These are phyloP conservation scores for Colletotrichum aenigma DNA, from an alignment of 2,329 filamentous ascomycete species.

Conservation along the genomic window DNA sequence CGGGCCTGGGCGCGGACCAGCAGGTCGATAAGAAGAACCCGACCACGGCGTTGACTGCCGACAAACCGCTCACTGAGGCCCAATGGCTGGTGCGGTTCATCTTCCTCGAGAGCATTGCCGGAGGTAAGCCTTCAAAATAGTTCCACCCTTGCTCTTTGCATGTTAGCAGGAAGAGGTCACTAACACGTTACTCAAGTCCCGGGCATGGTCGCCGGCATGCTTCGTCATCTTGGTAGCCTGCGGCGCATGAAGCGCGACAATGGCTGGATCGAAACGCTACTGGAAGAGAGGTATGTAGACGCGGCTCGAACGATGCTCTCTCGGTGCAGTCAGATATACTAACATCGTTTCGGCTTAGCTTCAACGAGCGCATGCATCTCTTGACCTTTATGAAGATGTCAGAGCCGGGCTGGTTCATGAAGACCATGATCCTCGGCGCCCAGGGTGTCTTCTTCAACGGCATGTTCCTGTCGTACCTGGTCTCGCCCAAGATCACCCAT, in stretches of 20 bases:
- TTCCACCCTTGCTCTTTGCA: not conserved
- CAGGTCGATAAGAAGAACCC: conserved; percentile 63
- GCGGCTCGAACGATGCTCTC: conserved; percentile 70
- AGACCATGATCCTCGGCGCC: conserved; percentile 85
- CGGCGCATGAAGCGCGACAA: conserved; percentile 90
- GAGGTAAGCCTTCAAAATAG: conserved; percentile 34
- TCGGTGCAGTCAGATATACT: not conserved
- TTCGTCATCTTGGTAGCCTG: conserved; percentile 85
- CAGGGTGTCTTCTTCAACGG: conserved; percentile 98
- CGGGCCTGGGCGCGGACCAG: conserved; percentile 75
- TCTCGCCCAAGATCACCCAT: conserved; percentile 87
- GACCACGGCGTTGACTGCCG: conserved; percentile 56
- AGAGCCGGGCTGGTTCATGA: conserved; percentile 80
- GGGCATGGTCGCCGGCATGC: conserved; percentile 95
- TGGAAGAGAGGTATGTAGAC: conserved; percentile 92
- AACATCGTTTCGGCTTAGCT: not conserved
- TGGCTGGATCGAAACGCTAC: conserved; percentile 92
- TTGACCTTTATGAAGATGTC: conserved; percentile 93
- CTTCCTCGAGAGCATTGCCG: conserved; percentile 93
- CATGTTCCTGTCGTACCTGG: conserved; percentile 86
- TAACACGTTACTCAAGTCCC: conserved; percentile 60
- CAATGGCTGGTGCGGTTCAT: conserved; percentile 73
- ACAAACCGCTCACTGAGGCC: conserved; percentile 74
- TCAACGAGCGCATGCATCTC: conserved; percentile 40
- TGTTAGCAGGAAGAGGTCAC: not conserved